Evolutionary conservation across 2,329 filamentous ascomycete genomes (phyloP).

Genomic region (Clonostachys chloroleuca): DNA sequence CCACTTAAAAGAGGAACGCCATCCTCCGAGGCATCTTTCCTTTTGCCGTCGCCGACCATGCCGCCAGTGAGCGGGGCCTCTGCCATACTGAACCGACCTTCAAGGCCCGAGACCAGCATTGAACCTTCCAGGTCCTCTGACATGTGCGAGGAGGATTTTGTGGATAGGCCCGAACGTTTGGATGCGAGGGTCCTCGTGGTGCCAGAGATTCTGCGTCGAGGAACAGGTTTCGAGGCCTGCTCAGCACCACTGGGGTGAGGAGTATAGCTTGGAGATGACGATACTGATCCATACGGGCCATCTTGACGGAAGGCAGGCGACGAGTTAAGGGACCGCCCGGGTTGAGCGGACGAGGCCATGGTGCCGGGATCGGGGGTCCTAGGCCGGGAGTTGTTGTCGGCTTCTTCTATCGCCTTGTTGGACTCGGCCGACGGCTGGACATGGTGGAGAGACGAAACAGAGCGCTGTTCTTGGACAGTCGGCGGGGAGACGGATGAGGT

Average conservation of each 20-base stretch:
- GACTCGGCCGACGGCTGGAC: not conserved
- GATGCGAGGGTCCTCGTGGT: conserved; percentile 23
- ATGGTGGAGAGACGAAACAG: not conserved
- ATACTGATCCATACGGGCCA: conserved; percentile 31
- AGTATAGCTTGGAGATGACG: conserved; percentile 1
- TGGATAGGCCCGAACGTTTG: conserved; percentile 20
- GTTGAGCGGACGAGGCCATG: conserved; percentile 21
- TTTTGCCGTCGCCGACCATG: conserved; percentile 35
- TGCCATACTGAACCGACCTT: conserved; percentile 47
- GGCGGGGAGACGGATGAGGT: conserved; percentile 1
- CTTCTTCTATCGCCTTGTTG: conserved; percentile 4
- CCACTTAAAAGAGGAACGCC: conserved; percentile 21
- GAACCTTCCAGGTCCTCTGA: conserved; percentile 48
- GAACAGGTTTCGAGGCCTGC: conserved; percentile 1
- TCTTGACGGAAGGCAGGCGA: conserved; percentile 4
- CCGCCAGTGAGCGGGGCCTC: conserved; percentile 41
- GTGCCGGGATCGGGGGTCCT: conserved; percentile 5
- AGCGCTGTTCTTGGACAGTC: too few relatives aligned
- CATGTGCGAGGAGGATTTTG: conserved; percentile 23
- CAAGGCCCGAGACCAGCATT: conserved; percentile 45
- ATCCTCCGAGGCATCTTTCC: conserved; percentile 30
- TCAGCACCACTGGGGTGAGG: too few relatives aligned
- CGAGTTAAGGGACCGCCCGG: too few relatives aligned
- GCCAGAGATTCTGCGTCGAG: conserved; percentile 24
- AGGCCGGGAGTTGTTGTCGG: not conserved